Evolutionary conservation across 1,139 yeast species (phyloP).

Genomic region (Pichia sp.): DNA sequence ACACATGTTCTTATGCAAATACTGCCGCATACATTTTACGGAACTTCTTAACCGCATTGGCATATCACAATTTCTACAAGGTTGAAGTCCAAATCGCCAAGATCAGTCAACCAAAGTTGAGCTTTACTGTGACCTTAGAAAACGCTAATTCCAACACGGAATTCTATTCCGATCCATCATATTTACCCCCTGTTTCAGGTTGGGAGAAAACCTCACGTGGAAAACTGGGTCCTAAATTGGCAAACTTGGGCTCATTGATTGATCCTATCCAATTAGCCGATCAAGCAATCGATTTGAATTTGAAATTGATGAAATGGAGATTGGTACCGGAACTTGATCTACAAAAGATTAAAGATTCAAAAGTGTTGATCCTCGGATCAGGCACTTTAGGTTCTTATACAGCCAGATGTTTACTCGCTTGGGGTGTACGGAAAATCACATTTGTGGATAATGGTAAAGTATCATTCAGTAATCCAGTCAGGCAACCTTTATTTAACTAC

Average conservation of each 20-base stretch:
- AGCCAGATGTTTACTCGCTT: conserved; percentile 79
- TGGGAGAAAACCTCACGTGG: conserved; percentile 87
- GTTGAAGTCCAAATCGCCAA: conserved; percentile 44
- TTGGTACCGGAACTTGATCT: conserved; percentile 79
- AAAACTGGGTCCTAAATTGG: conserved; percentile 74
- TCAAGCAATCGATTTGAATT: conserved; percentile 88
- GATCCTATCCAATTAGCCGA: conserved; percentile 81
- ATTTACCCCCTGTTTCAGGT: conserved; percentile 52
- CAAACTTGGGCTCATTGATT: conserved; percentile 77
- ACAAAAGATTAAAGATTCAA: conserved; percentile 56
- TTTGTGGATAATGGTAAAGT: conserved; percentile 89
- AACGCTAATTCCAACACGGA: conserved; percentile 8
- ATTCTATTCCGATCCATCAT: conserved; percentile 4
- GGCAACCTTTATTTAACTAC: conserved; percentile 84
- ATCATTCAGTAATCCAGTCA: conserved; percentile 90
- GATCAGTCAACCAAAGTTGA: conserved; percentile 20
- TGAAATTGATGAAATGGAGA: conserved; percentile 96
- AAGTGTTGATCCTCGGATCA: conserved; percentile 83
- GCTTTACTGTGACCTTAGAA: conserved; percentile 27
- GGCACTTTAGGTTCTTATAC: conserved; percentile 97
- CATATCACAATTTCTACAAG: conserved; percentile 36
- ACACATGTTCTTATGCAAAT: conserved; percentile 49
- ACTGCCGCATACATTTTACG: conserved; percentile 63
- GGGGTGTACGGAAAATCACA: conserved; percentile 89
- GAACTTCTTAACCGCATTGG: conserved; percentile 62